phyloP scores from a whole-genome alignment of 176 grass and related monocot genomes.

The Chrysopogon serrulatus region DNA sequence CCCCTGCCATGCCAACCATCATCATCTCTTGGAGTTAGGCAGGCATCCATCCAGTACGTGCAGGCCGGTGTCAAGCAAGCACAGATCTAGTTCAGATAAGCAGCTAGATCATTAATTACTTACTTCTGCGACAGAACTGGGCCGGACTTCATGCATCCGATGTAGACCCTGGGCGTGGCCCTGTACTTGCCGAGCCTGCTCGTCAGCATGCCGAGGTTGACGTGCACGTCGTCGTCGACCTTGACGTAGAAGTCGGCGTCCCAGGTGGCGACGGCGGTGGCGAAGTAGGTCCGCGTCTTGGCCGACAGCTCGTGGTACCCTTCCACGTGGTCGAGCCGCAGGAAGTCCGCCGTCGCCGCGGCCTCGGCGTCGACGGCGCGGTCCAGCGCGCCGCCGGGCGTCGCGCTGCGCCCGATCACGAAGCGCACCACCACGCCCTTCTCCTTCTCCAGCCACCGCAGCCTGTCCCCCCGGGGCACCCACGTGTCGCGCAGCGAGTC shows the following conservation, averaged over 20 bases:
- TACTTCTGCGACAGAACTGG: slow-evolving; percentile 79
- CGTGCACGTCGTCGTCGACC: slow-evolving; percentile 83
- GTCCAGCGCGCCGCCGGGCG: slow-evolving; percentile 45
- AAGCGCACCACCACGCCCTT: slow-evolving; percentile 70
- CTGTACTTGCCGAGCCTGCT: slow-evolving; percentile 41
- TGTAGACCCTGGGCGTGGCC: slow-evolving; percentile 54
- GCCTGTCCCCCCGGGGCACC: slow-evolving; percentile 50
- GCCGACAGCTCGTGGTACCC: slow-evolving; percentile 83
- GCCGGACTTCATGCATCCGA: slow-evolving; percentile 90
- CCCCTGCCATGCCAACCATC: background rate
- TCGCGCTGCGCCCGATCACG: slow-evolving; percentile 78
- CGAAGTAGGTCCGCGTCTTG: slow-evolving; percentile 68
- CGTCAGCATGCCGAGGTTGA: slow-evolving; percentile 67
- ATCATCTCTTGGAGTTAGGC: background rate
- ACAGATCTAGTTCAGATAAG: background rate
- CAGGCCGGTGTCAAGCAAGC: background rate
- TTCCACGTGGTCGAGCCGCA: slow-evolving; percentile 75
- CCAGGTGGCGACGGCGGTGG: slow-evolving; percentile 59
- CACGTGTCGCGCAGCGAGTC: slow-evolving; percentile 72
- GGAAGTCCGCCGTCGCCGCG: slow-evolving; percentile 48
- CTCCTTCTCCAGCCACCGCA: slow-evolving; percentile 54
- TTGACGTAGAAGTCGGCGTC: slow-evolving; percentile 85
- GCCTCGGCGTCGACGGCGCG: slow-evolving; percentile 62
- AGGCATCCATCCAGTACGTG: background rate
- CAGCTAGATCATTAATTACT: background rate